Base-by-base conservation (phyloP, 2,329 filamentous ascomycete species). In the Penicillium sp. region DNA sequence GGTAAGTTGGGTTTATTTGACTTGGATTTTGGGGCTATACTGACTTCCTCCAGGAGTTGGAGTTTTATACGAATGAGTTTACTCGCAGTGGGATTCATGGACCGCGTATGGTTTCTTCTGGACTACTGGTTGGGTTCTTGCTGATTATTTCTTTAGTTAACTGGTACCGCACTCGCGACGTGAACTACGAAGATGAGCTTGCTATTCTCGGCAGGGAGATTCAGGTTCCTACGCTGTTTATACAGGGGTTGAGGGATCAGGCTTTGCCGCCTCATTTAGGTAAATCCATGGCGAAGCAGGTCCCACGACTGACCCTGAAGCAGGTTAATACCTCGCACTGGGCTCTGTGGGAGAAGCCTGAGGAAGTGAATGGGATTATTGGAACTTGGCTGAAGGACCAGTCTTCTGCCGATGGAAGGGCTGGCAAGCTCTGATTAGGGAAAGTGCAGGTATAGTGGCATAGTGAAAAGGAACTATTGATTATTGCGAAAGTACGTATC, bases 161-260 rank as follows among this genome's bases (percentile, higher is more conserved):
- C 74, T 97, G 91, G 90, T 99, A 99, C 76, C 86, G 91, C 41
- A 88, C 83, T 3, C 79, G 83, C 21, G 77, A 83, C 70, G 72
- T 87, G 60, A 96, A 96, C 73, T 89, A 80, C 68, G 82, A 90
- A 39, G 90, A 97, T 60, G 94, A 97, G 42, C 62, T 72, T 21
- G 59, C 63, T 42, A 65, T 76, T 51, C 60, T 72, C 3, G 68
- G 65, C 39, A 60, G 58, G 5, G 79, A 72, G 53, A 77, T 89
- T 50, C 73, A 79, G 45, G 77, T 84, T 65, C 90, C 91, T 0
- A 80, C 86, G 5, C 78, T 97, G 63, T 90, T 92, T 70, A 82
- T 97, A 58, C 80, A 83, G 54, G 91, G 90, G 0, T 82, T 80
- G 23, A 78, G 80, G 44, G 94, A 99, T 71, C 64, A 66, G 0